phyloP scores from a whole-genome alignment of 805 yeast genomes.

The Candida krabiensis region DNA sequence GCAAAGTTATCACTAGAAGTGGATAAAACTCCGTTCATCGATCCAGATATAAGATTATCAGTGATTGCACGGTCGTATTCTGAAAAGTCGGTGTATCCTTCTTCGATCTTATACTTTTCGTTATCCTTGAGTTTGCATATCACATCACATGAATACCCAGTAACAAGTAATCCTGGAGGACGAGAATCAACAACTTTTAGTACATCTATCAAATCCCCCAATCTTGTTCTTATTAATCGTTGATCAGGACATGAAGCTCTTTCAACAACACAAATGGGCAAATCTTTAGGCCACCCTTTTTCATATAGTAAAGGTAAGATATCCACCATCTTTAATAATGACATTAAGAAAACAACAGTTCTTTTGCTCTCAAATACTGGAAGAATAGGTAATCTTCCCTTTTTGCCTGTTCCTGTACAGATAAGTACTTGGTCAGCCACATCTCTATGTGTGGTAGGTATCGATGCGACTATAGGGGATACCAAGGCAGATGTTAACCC shows the following conservation, averaged over 20 bases:
- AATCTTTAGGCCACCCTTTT: constrained; percentile 62
- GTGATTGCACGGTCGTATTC: neutral
- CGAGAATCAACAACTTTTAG: constrained; percentile 77
- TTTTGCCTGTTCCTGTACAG: constrained; percentile 93
- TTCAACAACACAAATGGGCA: constrained; percentile 86
- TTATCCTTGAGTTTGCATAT: constrained; percentile 19
- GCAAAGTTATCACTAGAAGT: constrained; percentile 2
- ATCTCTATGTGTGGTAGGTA: constrained; percentile 90
- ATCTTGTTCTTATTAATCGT: constrained; percentile 72
- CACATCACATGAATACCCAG: constrained; percentile 70
- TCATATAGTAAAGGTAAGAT: constrained; percentile 46
- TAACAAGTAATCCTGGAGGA: constrained; percentile 88
- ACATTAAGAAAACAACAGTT: constrained; percentile 88
- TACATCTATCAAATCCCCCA: constrained; percentile 67
- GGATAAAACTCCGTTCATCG: constrained; percentile 4
- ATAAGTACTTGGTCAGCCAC: constrained; percentile 90
- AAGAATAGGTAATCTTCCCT: constrained; percentile 74
- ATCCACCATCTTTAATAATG: constrained; percentile 72
- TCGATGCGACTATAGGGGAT: constrained; percentile 77
- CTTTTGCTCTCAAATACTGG: constrained; percentile 74
- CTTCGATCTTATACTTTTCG: constrained; percentile 25
- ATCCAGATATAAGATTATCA: neutral
- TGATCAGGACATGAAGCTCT: constrained; percentile 94
- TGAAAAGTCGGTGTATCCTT: constrained; percentile 20
- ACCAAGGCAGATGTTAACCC: constrained; percentile 90